These are phyloP conservation scores for Aspergillus oerlinghausenensis DNA, from an alignment of 2,329 filamentous ascomycete genomes.

Conservation along the genomic window DNA sequence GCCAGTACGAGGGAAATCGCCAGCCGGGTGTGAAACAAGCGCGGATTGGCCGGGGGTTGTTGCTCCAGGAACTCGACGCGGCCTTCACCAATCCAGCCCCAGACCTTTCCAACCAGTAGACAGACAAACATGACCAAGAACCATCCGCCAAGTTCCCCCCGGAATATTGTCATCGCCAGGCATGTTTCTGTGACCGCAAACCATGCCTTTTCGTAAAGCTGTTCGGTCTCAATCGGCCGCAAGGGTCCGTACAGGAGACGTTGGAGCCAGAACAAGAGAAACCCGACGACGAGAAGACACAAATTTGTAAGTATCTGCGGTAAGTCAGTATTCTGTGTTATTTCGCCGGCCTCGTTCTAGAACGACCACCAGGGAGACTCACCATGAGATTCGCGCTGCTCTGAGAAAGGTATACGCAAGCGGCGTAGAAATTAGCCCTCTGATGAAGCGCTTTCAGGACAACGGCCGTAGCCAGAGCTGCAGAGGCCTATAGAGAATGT, in stretches of 20 bases:
- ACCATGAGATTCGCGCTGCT: constrained; percentile 94
- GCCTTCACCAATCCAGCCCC: constrained; percentile 97
- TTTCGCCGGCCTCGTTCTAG: constrained; percentile 1
- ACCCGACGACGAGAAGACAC: constrained; percentile 73
- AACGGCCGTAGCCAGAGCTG: constrained; percentile 76
- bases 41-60: constrained; percentile 83
- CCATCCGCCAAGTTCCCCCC: constrained; percentile 90
- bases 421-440: constrained; percentile 96
- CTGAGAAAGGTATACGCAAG: constrained; percentile 92
- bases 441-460: constrained; percentile 89
- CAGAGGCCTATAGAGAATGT: constrained; percentile 60
- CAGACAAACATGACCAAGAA: constrained; percentile 96
- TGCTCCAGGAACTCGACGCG: constrained; percentile 92
- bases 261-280: constrained; percentile 80
- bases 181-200: constrained; percentile 96
- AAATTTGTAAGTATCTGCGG: constrained; percentile 86
- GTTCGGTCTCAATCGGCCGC: constrained; percentile 90
- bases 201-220: constrained; percentile 96
- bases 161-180: constrained; percentile 96
- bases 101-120: constrained; percentile 89
- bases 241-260: constrained; percentile 85
- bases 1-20: constrained; percentile 74
- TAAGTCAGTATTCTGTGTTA: constrained; percentile 1
- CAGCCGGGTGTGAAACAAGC: constrained; percentile 79
- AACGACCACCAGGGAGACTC: constrained; percentile 27